Conservation (phyloP, 148 eudicot species). For the Rhododendron simsii region DNA sequence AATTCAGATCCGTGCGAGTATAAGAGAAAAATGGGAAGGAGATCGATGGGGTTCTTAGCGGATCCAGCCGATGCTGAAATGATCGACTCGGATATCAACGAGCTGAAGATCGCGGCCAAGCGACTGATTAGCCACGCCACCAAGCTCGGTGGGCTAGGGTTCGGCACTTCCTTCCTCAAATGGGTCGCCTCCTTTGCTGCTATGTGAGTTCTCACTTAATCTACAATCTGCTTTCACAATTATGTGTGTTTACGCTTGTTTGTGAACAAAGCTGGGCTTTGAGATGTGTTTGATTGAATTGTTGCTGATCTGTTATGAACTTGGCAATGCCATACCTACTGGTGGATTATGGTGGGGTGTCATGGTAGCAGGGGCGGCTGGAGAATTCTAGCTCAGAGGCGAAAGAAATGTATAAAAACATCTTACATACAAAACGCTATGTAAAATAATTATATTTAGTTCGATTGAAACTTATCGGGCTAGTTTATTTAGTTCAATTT, state of each 20-base stretch:
- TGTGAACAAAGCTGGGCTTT: background rate
- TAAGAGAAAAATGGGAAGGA: constrained; percentile 42
- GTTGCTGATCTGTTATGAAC: background rate
- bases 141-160: constrained; percentile 44
- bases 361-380: background rate
- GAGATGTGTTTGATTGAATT: background rate
- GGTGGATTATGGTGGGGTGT: background rate
- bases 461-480: too few relatives aligned
- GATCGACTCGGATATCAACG: constrained; percentile 48
- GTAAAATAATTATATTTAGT: too few relatives aligned
- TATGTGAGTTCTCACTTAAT: constrained; percentile 38
- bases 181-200: constrained; percentile 89
- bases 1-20: background rate
- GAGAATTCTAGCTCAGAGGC: too few relatives aligned
- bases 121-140: constrained; percentile 40
- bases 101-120: constrained; percentile 45
- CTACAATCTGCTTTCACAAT: background rate
- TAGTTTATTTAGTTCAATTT: too few relatives aligned
- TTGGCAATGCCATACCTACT: background rate
- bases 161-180: constrained; percentile 62
- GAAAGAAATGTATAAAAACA: too few relatives aligned
- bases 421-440: too few relatives aligned
- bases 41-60: constrained; percentile 34
- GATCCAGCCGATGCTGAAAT: constrained; percentile 32
- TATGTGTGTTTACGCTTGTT: background rate